Evolutionary conservation across 2,329 filamentous ascomycete species (phyloP).

Genomic region (Lachnellula hyalina): DNA sequence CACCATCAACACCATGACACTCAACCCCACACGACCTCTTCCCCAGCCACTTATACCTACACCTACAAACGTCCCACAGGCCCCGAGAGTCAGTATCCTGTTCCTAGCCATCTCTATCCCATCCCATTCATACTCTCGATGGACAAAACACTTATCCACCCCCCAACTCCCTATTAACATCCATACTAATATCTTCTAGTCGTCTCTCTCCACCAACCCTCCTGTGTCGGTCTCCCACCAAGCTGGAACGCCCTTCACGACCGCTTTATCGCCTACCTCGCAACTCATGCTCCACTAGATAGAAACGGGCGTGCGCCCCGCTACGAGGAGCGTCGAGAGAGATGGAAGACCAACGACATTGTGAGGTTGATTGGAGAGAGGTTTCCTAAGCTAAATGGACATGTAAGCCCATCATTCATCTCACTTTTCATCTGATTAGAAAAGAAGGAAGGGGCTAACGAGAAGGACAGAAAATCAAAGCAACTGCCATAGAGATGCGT

Average conservation of each 20-base stretch:
- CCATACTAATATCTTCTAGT: neutral
- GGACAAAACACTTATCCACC: neutral
- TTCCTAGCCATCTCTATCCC: neutral
- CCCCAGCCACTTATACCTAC: neutral
- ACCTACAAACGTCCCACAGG: neutral
- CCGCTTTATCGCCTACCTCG: constrained; percentile 26
- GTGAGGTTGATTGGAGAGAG: constrained; percentile 12
- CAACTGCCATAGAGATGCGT: constrained; percentile 20
- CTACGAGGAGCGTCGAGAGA: constrained; percentile 18
- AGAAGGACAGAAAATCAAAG: constrained; percentile 12
- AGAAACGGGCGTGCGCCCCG: constrained; percentile 13
- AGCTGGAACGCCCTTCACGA: constrained; percentile 22
- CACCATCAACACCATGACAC: too few species aligned
- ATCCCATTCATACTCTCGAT: neutral
- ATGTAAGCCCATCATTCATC: constrained; percentile 12
- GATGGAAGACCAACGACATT: constrained; percentile 23
- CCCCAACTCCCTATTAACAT: neutral
- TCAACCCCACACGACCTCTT: neutral
- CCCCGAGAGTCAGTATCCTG: neutral
- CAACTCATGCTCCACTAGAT: constrained; percentile 25
- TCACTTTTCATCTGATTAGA: neutral
- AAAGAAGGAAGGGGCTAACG: constrained; percentile 3
- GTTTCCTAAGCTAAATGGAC: constrained; percentile 17
- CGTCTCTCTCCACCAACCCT: constrained; percentile 14
- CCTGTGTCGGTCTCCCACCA: constrained; percentile 19